Evolutionary conservation across 2,329 filamentous ascomycete species (phyloP).

Genomic region (Orbilia javanica): DNA sequence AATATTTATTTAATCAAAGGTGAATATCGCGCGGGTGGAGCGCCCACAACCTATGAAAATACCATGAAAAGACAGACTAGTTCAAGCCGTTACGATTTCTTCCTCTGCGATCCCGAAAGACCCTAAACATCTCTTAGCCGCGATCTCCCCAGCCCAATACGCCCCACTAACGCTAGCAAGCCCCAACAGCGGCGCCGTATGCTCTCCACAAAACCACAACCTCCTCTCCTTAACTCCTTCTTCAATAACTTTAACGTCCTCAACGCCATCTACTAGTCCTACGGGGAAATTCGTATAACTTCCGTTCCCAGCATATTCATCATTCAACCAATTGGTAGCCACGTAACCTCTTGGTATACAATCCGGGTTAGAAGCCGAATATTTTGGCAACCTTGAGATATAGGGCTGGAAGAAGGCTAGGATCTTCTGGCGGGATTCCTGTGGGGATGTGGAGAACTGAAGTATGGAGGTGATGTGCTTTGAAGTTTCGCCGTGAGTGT

Average conservation of each 20-base stretch:
- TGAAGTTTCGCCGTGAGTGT: slow-evolving; percentile 76
- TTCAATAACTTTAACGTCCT: slow-evolving; percentile 76
- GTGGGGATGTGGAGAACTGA: slow-evolving; percentile 65
- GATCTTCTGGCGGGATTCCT: slow-evolving; percentile 65
- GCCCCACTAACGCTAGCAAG: slow-evolving; percentile 90
- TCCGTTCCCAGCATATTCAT: slow-evolving; percentile 83
- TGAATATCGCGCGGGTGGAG: not conserved
- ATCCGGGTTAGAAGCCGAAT: slow-evolving; percentile 68
- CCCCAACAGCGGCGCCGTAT: slow-evolving; percentile 89
- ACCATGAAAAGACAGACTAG: not conserved
- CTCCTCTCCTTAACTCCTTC: slow-evolving; percentile 75
- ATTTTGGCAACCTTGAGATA: slow-evolving; percentile 80
- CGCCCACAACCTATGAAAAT: too few relatives aligned
- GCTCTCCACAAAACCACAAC: slow-evolving; percentile 89
- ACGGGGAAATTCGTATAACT: slow-evolving; percentile 88
- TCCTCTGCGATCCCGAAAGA: slow-evolving; percentile 67
- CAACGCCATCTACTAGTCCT: slow-evolving; percentile 77
- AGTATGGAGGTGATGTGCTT: slow-evolving; percentile 68
- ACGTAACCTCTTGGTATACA: slow-evolving; percentile 76
- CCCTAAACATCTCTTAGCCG: slow-evolving; percentile 75
- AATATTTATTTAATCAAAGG: too few relatives aligned
- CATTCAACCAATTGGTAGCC: slow-evolving; percentile 81
- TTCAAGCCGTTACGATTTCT: not conserved
- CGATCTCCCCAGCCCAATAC: slow-evolving; percentile 88
- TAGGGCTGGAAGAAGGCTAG: slow-evolving; percentile 81